Evolutionary conservation across 768 basidiomycete genomes (phyloP), one percentile per base, ranked within the genome.

Genomic region (Lentinula raphanica): DNA sequence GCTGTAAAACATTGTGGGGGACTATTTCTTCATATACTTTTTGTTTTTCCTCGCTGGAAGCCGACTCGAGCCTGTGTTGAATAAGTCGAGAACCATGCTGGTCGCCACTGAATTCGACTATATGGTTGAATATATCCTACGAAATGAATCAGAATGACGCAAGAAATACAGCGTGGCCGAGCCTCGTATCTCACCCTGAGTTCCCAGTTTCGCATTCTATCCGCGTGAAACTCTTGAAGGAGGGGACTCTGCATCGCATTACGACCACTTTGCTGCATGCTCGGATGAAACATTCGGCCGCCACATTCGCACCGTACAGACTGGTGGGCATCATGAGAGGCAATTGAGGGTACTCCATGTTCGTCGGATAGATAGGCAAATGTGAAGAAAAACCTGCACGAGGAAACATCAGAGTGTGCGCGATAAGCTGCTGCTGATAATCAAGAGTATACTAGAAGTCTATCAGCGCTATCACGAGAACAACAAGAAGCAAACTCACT

Each of bases 81-180:
- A 99, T 94, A 71, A 98, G 94, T 8, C 96, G 85, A n/a, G 94
- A 97, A n/a, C 94, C 96, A 62, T 95, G 90, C 68, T 97, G 95
- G 71, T 98, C 96, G 13, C 85, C 84, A 58, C 91, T 88, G 69
- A 99, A 99, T 70, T 98, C 96, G 40, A 91, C 87, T 56, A 96
- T 71, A 68, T 90, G 82, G 7, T 92, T 92, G 45, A 80, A 78
- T 61, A 99, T 87, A 65, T 96, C 93, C 96, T 98, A 64, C 50
- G 23, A 5, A 17, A 25, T 15, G 25, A 42, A 5, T 3, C 35
- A 54, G 19, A 29, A 13, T 13, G 23, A 2, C n/a, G n/a, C n/a
- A n/a, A n/a, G n/a, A n/a, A n/a, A n/a, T n/a, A n/a, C n/a, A n/a
- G n/a, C n/a, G n/a, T n/a, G n/a, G n/a, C n/a, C n/a, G n/a, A n/a